Conservation (phyloP, 129 eudicot species). For the Logfia minima region DNA sequence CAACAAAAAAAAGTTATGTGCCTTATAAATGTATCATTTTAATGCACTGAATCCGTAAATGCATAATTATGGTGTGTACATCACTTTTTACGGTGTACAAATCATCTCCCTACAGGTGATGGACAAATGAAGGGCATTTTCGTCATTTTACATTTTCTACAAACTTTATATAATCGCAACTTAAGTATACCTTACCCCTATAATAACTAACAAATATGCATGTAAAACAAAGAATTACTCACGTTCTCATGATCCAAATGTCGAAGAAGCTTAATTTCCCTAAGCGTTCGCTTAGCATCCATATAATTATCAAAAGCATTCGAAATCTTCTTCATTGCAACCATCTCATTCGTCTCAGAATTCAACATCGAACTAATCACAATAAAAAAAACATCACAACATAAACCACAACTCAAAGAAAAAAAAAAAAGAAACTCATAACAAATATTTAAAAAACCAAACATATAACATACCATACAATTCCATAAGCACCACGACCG, state of each 20-base stretch:
- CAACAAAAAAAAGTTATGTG: no score
- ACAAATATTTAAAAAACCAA: background rate
- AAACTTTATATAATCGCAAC: background rate
- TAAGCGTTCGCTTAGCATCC: slow-evolving; percentile 89
- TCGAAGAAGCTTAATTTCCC: slow-evolving; percentile 87
- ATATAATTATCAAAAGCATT: slow-evolving; percentile 85
- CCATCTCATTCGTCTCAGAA: slow-evolving; percentile 86
- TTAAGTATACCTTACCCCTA: background rate
- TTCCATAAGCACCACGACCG: slow-evolving; percentile 97
- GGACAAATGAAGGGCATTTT: background rate
- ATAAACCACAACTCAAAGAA: background rate
- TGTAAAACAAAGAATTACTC: slow-evolving; percentile 12
- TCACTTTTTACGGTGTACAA: no score
- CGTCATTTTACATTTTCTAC: background rate
- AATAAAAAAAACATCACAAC: background rate
- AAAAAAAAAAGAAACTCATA: background rate
- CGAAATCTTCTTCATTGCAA: slow-evolving; percentile 82
- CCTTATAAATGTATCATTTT: no score
- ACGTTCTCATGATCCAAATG: slow-evolving; percentile 94
- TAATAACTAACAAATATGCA: background rate
- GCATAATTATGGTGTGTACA: no score
- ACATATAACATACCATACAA: slow-evolving; percentile 61
- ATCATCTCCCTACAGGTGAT: background rate
- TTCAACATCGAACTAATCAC: slow-evolving; percentile 64
- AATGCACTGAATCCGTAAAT: no score